Percentiles rank a stretch among this genome's conserved stretches.
phyloP scores from a whole-genome alignment of 169 alveolate genomes.

The Condylostoma magnum region DNA sequence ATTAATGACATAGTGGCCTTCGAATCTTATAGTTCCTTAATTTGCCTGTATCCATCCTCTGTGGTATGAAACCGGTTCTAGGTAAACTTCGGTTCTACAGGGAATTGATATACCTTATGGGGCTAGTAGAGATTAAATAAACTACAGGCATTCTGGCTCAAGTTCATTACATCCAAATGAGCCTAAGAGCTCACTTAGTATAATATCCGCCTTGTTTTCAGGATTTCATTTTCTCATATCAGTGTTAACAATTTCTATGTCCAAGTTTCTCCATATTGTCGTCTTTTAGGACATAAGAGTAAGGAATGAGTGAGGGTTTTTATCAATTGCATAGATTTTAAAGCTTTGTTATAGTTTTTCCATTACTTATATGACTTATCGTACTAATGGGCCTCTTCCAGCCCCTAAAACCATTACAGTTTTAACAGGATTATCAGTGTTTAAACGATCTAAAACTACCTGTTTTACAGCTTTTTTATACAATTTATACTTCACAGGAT shows the following conservation, averaged over 20 bases:
- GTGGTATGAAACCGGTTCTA: conserved; percentile 72
- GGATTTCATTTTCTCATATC: conserved; percentile 68
- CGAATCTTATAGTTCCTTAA: conserved; percentile 35
- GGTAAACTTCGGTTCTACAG: conserved; percentile 49
- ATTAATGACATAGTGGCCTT: conserved; percentile 62
- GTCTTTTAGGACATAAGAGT: conserved; percentile 43
- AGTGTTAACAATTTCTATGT: conserved; percentile 45
- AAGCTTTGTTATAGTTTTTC: conserved; percentile 36
- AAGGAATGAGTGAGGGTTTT: conserved; percentile 73
- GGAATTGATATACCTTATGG: conserved; percentile 75
- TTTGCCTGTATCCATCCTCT: conserved; percentile 52
- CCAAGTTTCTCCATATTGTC: conserved; percentile 29
- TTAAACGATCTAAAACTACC: conserved; percentile 48
- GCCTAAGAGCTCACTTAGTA: conserved; percentile 80
- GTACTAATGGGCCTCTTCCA: conserved; percentile 85
- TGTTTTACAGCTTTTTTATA: conserved; percentile 70
- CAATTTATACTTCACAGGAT: conserved; percentile 63
- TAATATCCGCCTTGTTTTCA: conserved; percentile 58
- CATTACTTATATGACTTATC: conserved; percentile 67
- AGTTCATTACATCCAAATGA: conserved; percentile 88
- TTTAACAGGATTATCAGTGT: conserved; percentile 13
- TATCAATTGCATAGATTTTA: conserved; percentile 70
- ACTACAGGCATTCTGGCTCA: conserved; percentile 79
- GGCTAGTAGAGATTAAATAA: conserved; percentile 60
- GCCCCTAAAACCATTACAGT: conserved; percentile 75